Base-by-base conservation (phyloP, 768 basidiomycete genomes). In the Pisolithus albus region DNA sequence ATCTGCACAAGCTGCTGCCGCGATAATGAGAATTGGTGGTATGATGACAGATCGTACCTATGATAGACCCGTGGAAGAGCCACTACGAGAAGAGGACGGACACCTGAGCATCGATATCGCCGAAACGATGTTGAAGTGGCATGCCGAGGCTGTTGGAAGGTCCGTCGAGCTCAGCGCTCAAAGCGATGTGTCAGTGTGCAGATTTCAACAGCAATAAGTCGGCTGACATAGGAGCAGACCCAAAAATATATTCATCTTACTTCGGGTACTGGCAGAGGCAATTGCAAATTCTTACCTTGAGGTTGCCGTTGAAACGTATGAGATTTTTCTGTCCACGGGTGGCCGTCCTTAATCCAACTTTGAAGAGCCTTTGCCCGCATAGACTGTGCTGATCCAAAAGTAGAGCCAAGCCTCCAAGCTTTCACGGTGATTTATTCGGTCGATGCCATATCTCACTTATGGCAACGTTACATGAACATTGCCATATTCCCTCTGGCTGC, bases 81-180 rank as follows among this genome's bases (percentile, higher is more conserved):
- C 82, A 16, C 60, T 83, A 6, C 77, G 76, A 38, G 88, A 92
- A 49, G 86, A 88, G 55, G 95, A 98, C 61, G 95, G 95, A 10
- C 59, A 82, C 30, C 70, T 97, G 34, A 84, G 73, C 43, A 70
- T 96, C 3, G 81, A 83, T 38, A 72, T 82, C 9, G 89, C 92
- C 2, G 92, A 95, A 72, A 85, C 78, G 59, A 93, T 98, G 84
- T 72, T 98, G 15, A 90, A 84, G 66, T 97, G 95, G 93, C 96
- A 99, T 67, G 95, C 96, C 2, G 96, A 99, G 65, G 91, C 93
- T 5, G 84, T 96, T 26, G 95, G 96, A 4, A 74, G 96, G 59
- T 94, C 92, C 57, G 89, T 94, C 10, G 96, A 98, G 68, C 72
- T 99, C 44, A 93, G 84, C 61, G 69, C 84, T 10, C 62, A 79